phyloP scores from a whole-genome alignment of 2,329 filamentous ascomycete genomes.

The Helotiales sp. region DNA sequence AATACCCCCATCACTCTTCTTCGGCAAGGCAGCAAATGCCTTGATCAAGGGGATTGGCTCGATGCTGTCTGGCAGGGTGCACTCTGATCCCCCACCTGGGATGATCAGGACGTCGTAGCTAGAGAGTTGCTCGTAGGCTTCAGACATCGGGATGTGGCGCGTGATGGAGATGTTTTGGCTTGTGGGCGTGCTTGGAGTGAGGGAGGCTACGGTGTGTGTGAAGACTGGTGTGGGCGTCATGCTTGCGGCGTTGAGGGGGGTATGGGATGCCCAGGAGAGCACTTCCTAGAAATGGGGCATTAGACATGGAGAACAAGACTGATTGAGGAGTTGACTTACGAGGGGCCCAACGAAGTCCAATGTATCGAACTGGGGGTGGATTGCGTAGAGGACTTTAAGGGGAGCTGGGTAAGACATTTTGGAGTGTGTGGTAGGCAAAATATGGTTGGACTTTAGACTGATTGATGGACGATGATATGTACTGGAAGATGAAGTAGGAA shows the following conservation, averaged over 20 bases:
- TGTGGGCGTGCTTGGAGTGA: slow-evolving; percentile 41
- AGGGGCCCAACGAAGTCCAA: slow-evolving; percentile 60
- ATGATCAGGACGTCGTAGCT: slow-evolving; percentile 76
- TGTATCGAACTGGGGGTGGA: slow-evolving; percentile 57
- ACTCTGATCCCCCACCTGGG: slow-evolving; percentile 65
- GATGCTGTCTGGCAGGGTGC: slow-evolving; percentile 66
- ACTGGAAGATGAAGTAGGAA: background rate
- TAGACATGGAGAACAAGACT: background rate
- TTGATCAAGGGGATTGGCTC: slow-evolving; percentile 73
- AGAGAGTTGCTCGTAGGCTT: slow-evolving; percentile 65
- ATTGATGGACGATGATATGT: background rate
- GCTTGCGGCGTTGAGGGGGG: slow-evolving; percentile 41
- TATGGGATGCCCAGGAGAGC: slow-evolving; percentile 54
- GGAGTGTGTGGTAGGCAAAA: background rate
- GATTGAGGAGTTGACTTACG: background rate
- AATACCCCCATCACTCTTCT: slow-evolving; percentile 74
- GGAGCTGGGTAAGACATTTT: slow-evolving; percentile 15
- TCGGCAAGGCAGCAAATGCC: slow-evolving; percentile 76
- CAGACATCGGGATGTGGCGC: slow-evolving; percentile 75
- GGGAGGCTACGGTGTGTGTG: slow-evolving; percentile 54
- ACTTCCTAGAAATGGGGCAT: slow-evolving; percentile 50
- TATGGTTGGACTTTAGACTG: too few relatives aligned
- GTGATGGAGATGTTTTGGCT: slow-evolving; percentile 69
- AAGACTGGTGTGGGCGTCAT: slow-evolving; percentile 47
- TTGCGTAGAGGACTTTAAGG: slow-evolving; percentile 61